These are phyloP conservation scores for Cynara cardunculus DNA, from an alignment of 129 eudicot species.

Conservation along the genomic window DNA sequence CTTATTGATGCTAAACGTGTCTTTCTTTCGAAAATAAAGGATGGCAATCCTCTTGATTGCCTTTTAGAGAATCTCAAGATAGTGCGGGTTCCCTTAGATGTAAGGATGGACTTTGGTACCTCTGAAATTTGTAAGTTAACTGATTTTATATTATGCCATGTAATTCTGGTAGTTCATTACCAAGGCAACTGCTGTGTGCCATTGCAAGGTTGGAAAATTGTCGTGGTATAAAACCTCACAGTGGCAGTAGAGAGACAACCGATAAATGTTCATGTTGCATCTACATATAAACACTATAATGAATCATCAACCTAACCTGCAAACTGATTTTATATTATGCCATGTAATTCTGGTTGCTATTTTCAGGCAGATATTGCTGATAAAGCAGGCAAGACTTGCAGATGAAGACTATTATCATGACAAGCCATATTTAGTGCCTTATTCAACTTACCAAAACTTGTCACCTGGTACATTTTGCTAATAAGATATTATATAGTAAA, in stretches of 20 bases:
- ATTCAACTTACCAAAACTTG: conserved; percentile 45
- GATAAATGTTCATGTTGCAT: not conserved
- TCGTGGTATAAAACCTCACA: too few relatives aligned
- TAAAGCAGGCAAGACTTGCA: conserved; percentile 23
- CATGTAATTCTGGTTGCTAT: not conserved
- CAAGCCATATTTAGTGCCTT: conserved; percentile 57
- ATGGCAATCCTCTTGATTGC: conserved; percentile 80
- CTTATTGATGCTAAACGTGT: conserved; percentile 52
- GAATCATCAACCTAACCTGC: too few relatives aligned
- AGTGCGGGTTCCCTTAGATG: conserved; percentile 43
- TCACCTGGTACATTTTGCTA: conserved; percentile 46
- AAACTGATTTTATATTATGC: too few relatives aligned
- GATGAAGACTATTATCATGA: conserved; percentile 60
- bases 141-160: not conserved
- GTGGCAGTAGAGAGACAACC: not conserved
- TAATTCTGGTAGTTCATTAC: too few relatives aligned
- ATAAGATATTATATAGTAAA: not conserved
- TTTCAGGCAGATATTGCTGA: conserved; percentile 42
- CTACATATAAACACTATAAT: too few relatives aligned
- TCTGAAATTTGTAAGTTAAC: not conserved
- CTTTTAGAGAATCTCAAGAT: conserved; percentile 55
- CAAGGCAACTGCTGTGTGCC: too few relatives aligned
- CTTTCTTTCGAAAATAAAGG: conserved; percentile 61
- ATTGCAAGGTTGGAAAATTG: too few relatives aligned
- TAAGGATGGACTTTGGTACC: conserved; percentile 19